phyloP scores from a whole-genome alignment of 148 eudicot species.

The Cornus florida region DNA sequence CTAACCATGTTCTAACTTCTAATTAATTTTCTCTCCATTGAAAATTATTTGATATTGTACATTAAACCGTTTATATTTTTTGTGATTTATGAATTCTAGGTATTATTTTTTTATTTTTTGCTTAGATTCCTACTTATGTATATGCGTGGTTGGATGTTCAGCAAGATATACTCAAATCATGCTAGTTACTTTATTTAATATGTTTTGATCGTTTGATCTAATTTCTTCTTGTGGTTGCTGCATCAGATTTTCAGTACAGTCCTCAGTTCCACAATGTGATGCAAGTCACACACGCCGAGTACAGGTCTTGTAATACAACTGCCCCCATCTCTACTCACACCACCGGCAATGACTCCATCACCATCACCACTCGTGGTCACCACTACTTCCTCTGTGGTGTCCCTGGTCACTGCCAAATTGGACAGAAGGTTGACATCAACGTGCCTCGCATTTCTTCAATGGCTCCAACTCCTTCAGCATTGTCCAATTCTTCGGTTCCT shows the following conservation, averaged over 20 bases:
- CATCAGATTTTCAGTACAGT: conserved; percentile 65
- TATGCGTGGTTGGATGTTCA: no score
- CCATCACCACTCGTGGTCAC: conserved; percentile 55
- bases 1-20: no score
- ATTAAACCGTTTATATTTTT: no score
- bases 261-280: conserved; percentile 80
- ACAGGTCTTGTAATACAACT: conserved; percentile 56
- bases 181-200: no score
- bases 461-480: conserved; percentile 41
- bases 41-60: no score
- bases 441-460: conserved; percentile 32
- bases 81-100: no score
- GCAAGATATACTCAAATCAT: no score
- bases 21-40: no score
- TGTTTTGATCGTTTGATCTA: no score
- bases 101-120: no score
- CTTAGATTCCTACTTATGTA: no score
- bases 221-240: neutral
- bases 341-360: conserved; percentile 74
- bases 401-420: conserved; percentile 78
- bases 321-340: conserved; percentile 67
- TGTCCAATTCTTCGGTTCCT: conserved; percentile 28
- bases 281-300: conserved; percentile 70
- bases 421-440: conserved; percentile 77
- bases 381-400: conserved; percentile 78